Conservation (phyloP, 257 asterid genomes). For the Agastache rugosa region DNA sequence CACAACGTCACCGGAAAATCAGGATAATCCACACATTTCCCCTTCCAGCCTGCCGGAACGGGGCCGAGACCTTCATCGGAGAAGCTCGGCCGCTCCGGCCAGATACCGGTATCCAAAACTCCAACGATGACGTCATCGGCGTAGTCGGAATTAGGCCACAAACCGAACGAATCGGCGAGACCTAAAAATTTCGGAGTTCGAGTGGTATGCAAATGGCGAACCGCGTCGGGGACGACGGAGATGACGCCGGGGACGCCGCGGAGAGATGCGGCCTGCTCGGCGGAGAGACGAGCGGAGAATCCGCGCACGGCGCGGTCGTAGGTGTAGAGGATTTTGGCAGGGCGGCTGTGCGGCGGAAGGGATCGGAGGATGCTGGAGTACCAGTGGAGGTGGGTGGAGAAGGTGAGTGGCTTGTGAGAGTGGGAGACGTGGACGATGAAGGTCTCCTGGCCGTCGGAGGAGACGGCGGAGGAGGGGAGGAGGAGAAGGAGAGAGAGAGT, state of each 20-base stretch:
- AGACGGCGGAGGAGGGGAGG: conserved; percentile 33
- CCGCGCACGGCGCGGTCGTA: conserved; percentile 71
- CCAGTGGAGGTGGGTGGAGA: conserved; percentile 80
- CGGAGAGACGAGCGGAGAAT: conserved; percentile 74
- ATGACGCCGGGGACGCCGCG: conserved; percentile 58
- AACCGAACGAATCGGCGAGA: conserved; percentile 65
- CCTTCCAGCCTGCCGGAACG: conserved; percentile 79
- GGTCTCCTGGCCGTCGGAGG: conserved; percentile 57
- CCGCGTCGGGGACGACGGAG: conserved; percentile 71
- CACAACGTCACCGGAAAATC: conserved; percentile 65
- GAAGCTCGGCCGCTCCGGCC: conserved; percentile 94
- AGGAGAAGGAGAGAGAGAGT: conserved; percentile 37
- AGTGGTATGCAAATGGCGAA: conserved; percentile 78
- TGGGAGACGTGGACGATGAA: conserved; percentile 81
- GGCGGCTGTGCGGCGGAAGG: conserved; percentile 57
- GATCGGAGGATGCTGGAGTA: conserved; percentile 71
- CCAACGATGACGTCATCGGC: conserved; percentile 89
- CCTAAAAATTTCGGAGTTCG: conserved; percentile 79
- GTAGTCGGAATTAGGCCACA: conserved; percentile 87
- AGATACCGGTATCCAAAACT: conserved; percentile 88
- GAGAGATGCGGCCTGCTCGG: conserved; percentile 60
- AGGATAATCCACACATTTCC: conserved; percentile 61
- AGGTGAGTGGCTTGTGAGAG: conserved; percentile 62
- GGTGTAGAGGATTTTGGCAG: conserved; percentile 70
- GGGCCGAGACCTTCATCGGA: conserved; percentile 72